Conservation (phyloP, 805 yeast species). For the Torulaspora indica region DNA sequence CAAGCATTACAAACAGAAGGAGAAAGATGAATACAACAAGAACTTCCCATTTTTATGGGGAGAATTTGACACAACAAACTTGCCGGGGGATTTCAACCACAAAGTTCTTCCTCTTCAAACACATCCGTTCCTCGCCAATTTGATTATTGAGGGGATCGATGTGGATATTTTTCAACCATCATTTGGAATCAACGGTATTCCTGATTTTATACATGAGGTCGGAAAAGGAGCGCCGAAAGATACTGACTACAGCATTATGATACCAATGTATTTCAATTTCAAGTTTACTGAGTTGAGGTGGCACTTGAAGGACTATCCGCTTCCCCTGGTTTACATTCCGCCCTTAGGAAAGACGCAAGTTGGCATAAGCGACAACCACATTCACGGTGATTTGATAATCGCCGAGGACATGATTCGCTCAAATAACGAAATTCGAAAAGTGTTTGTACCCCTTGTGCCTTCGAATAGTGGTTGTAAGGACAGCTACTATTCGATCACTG, state of each 20-base stretch:
- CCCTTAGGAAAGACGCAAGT: conserved; percentile 36
- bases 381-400: conserved; percentile 63
- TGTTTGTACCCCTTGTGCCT: conserved; percentile 60
- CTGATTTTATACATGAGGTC: conserved; percentile 58
- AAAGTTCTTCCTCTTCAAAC: conserved; percentile 44
- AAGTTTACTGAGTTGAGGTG: conserved; percentile 57
- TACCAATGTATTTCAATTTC: conserved; percentile 61
- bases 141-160: conserved; percentile 46
- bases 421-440: conserved; percentile 50
- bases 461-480: conserved; percentile 39
- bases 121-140: conserved; percentile 51
- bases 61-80: conserved; percentile 28
- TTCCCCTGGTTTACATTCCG: conserved; percentile 77
- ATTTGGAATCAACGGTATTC: conserved; percentile 47
- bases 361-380: conserved; percentile 31
- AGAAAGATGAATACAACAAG: conserved; percentile 39
- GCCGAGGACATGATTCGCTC: conserved; percentile 57
- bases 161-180: conserved; percentile 48
- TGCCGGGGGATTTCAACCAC: conserved; percentile 42
- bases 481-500: conserved; percentile 49
- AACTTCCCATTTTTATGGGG: conserved; percentile 45
- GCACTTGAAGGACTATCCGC: conserved; percentile 79
- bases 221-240: conserved; percentile 84
- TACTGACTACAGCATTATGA: conserved; percentile 57
- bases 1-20: conserved; percentile 41